These are phyloP conservation scores for Basidioascus undulatus DNA, from an alignment of 768 basidiomycete species.

Conservation along the genomic window DNA sequence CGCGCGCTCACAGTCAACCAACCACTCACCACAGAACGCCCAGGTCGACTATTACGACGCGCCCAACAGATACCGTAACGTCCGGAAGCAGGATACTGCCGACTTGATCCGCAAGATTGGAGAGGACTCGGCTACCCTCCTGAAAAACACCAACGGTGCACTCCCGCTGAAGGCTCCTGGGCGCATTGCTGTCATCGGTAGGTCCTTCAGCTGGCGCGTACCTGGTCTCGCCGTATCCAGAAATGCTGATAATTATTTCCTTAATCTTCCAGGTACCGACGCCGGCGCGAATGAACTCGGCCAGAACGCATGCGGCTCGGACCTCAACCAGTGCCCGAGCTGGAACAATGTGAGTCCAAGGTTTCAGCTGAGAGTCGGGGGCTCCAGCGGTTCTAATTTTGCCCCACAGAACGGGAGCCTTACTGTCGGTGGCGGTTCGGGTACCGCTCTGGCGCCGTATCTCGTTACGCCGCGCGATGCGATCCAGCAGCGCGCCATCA, in stretches of 20 bases:
- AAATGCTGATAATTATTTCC: constrained; percentile 5
- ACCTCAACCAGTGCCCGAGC: neutral
- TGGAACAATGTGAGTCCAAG: neutral
- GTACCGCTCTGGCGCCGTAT: too few species aligned
- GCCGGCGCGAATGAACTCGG: neutral
- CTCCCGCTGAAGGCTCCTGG: constrained; percentile 4
- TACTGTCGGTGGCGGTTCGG: too few species aligned
- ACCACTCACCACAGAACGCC: too few species aligned
- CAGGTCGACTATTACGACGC: too few species aligned
- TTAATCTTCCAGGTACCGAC: neutral
- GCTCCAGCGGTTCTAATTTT: too few species aligned
- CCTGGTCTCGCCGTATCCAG: too few species aligned
- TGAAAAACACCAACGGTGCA: constrained; percentile 5
- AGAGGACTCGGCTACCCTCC: constrained; percentile 4
- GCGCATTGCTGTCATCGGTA: constrained; percentile 4
- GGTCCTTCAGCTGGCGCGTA: too few species aligned
- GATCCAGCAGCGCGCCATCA: too few species aligned
- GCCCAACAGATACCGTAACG: constrained; percentile 8
- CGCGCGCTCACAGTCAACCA: too few species aligned
- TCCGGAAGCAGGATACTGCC: constrained; percentile 1
- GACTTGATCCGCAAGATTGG: constrained; percentile 5
- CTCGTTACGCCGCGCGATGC: too few species aligned
- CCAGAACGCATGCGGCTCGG: neutral
- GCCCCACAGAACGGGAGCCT: too few species aligned
- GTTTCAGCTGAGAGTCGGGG: too few species aligned